Percentiles rank a stretch among this genome's conserved stretches.
Evolutionary conservation across 352 stramenopile genomes (phyloP).

Genomic region (Phytopythium boreale): DNA sequence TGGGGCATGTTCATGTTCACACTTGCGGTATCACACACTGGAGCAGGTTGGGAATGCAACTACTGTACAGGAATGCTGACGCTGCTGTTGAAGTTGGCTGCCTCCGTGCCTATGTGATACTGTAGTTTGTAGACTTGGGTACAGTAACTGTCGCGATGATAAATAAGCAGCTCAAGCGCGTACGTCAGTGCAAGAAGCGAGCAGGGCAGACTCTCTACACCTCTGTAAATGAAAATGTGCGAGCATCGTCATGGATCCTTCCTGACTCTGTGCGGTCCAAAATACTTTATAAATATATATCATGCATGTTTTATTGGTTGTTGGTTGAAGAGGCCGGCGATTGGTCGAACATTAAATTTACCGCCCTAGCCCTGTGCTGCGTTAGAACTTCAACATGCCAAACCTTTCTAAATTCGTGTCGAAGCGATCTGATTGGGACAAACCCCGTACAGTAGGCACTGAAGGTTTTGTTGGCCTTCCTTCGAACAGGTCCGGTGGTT

Average conservation of each 20-base stretch:
- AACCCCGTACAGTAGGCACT: too few species aligned
- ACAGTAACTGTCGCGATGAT: too few species aligned
- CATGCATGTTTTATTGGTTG: neutral
- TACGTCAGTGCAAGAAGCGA: too few species aligned
- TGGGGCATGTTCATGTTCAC: too few species aligned
- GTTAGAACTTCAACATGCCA: neutral
- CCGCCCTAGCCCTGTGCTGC: too few species aligned
- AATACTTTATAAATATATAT: neutral
- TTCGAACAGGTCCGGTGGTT: neutral
- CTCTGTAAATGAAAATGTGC: neutral
- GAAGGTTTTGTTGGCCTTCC: neutral
- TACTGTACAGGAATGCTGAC: too few species aligned
- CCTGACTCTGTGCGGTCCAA: neutral
- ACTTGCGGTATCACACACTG: too few species aligned
- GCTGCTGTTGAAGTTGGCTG: neutral
- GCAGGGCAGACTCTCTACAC: neutral
- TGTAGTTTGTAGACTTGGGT: neutral
- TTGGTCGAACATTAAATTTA: too few species aligned
- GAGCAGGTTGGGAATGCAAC: too few species aligned
- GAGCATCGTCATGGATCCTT: neutral
- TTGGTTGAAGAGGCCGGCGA: too few species aligned
- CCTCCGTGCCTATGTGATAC: neutral
- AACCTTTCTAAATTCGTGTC: neutral
- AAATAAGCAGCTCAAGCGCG: too few species aligned
- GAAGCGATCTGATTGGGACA: neutral